Percentiles rank a stretch among this genome's conserved stretches.
These are phyloP conservation scores for Sugiyamaella americana DNA, from an alignment of 805 yeast genomes.

Conservation along the genomic window DNA sequence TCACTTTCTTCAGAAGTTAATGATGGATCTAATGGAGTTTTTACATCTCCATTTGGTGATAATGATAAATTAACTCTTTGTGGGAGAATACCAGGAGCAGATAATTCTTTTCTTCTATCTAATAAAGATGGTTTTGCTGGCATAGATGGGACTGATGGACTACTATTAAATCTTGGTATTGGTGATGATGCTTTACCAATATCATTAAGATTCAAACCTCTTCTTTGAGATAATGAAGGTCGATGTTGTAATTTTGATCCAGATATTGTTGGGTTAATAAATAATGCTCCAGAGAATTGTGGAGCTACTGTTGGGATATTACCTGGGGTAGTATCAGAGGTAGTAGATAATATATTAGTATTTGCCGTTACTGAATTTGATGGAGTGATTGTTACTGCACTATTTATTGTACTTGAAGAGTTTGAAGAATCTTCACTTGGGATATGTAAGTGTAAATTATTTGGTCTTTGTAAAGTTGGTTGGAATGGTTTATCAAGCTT, in stretches of 20 bases:
- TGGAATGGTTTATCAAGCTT: background rate
- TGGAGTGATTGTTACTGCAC: too few relatives aligned
- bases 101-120: background rate
- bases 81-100: too few relatives aligned
- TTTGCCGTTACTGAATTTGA: background rate
- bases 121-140: background rate
- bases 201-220: conserved; percentile 25
- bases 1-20: too few relatives aligned
- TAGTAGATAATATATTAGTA: conserved; percentile 15
- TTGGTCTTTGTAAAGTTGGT: background rate
- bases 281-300: conserved; percentile 24
- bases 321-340: conserved; percentile 14
- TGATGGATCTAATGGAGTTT: too few relatives aligned
- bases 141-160: background rate
- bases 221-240: conserved; percentile 33
- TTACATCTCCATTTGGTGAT: too few relatives aligned
- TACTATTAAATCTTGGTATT: conserved; percentile 8
- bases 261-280: conserved; percentile 21
- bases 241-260: conserved; percentile 21
- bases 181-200: conserved; percentile 14
- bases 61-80: too few relatives aligned
- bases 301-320: too few relatives aligned
- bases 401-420: too few relatives aligned
- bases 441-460: conserved; percentile 1
- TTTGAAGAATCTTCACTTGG: too few relatives aligned